Evolutionary conservation across 176 grass and related monocot genomes (phyloP).

Genomic region (Oropetium thomaeum): DNA sequence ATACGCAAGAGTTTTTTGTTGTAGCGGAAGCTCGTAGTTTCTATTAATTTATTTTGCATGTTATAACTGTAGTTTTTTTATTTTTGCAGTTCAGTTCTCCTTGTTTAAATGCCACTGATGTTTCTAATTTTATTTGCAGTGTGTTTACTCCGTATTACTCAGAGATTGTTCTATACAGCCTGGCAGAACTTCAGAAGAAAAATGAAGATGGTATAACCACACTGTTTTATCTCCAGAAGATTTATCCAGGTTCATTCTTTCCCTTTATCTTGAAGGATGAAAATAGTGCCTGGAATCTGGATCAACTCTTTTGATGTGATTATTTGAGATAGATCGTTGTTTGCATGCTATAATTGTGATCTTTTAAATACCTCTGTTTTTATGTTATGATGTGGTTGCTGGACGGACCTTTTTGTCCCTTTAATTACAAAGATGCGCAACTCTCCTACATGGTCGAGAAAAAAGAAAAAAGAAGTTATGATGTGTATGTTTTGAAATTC

Average conservation of each 20-base stretch:
- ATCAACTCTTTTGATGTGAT: neutral
- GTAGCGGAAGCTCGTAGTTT: neutral
- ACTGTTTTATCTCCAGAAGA: conserved; percentile 95
- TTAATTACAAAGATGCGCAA: too few species aligned
- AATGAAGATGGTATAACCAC: conserved; percentile 94
- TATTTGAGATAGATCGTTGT: neutral
- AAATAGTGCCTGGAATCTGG: neutral
- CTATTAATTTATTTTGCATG: neutral
- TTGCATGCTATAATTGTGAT: conserved; percentile 3
- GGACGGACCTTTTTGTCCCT: too few species aligned
- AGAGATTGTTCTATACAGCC: conserved; percentile 83
- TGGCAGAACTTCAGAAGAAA: conserved; percentile 74
- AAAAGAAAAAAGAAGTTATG: too few species aligned
- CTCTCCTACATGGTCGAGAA: too few species aligned
- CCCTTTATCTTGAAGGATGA: neutral
- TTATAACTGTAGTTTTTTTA: neutral
- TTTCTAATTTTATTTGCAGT: conserved; percentile 44
- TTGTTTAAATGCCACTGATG: conserved; percentile 27
- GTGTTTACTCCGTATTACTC: conserved; percentile 98
- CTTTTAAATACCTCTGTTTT: neutral
- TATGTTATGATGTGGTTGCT: neutral
- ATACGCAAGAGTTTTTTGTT: neutral
- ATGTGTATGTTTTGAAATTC: too few species aligned
- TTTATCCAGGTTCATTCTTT: conserved; percentile 76
- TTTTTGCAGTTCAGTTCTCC: conserved; percentile 13